Base-by-base conservation (phyloP, 768 basidiomycete species). In the Kockovaella imperatae region DNA sequence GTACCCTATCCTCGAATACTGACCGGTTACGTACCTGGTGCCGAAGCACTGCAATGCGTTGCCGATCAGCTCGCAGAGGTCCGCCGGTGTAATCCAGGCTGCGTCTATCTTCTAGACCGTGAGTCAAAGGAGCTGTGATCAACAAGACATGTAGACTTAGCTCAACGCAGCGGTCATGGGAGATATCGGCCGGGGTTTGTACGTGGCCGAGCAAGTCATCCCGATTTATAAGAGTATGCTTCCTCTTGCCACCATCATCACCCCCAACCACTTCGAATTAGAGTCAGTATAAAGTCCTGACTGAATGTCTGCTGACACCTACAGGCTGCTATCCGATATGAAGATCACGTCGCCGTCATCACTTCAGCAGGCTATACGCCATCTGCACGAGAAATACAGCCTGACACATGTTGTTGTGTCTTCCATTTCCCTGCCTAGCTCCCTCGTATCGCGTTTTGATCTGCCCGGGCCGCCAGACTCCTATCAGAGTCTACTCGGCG, bases 201-300 rank as follows among this genome's bases (percentile, higher is more conserved):
- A 99, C 59, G 90, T 96, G 18, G 79, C 89, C 3, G 76, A 83
- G 18, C 82, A 87, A 52, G 87, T 90, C 7, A 75, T 97, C 50
- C 87, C 89, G 1, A 77, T 87, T 31, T 97, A 99, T 74, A 80
- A 82, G 38, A 73, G 77, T 34, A 79, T 90, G 73, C 60, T 76
- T 7, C 17, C 34, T 6, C 75, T 93, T 1, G 84, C 95, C 2
- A 86, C 86, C 0, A 82, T 96, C 40, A 96, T 96, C 56, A 89
- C 95, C 0, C 95, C 95, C 0, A 99, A 99, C 66, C 95, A 90
- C 80, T 99, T 90, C 60, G 95, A 99, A 75, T 86, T 84, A 53
- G 93, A 97, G 89, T 91, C 67, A 69, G 82, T 70, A 11, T 13
- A 15, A 20, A 23, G 20, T n/a, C 20, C 28, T 48, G 25, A 30